phyloP scores from a whole-genome alignment of 1,284 basidiomycete genomes.

The Marasmius oreades region DNA sequence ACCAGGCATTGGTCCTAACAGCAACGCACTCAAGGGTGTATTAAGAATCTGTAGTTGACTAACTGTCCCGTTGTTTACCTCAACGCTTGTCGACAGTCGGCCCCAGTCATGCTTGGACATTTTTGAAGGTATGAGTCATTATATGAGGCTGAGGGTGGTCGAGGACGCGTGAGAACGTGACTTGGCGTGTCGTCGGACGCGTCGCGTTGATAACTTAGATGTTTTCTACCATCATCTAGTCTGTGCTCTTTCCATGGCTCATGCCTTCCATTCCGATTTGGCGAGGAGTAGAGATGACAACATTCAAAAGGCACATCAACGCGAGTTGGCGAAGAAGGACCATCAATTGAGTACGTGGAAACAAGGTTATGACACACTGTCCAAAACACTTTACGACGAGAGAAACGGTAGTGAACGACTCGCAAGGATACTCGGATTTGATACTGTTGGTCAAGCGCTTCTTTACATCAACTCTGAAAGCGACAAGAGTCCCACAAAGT shows the following conservation, averaged over 20 bases:
- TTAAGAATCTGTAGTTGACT: too few relatives aligned
- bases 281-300: slow-evolving; percentile 32
- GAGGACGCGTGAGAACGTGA: too few relatives aligned
- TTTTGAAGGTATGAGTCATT: too few relatives aligned
- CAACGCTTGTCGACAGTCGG: too few relatives aligned
- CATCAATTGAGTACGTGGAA: slow-evolving; percentile 27
- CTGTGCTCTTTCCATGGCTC: not conserved
- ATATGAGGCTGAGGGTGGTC: too few relatives aligned
- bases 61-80: too few relatives aligned
- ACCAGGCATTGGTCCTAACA: too few relatives aligned
- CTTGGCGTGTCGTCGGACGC: too few relatives aligned
- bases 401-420: slow-evolving; percentile 28
- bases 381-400: slow-evolving; percentile 30
- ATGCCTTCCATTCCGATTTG: slow-evolving; percentile 18
- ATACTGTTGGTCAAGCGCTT: slow-evolving; percentile 32
- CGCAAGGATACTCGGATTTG: slow-evolving; percentile 34
- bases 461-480: slow-evolving; percentile 31
- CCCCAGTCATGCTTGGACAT: too few relatives aligned
- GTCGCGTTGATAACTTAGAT: not conserved
- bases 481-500: slow-evolving; percentile 21
- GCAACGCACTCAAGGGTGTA: too few relatives aligned
- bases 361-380: slow-evolving; percentile 25
- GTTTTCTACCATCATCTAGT: not conserved
- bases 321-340: slow-evolving; percentile 28
- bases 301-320: slow-evolving; percentile 29